Conservation (phyloP, 202 grass and related monocot genomes). For the Miscanthus sacchariflorus region DNA sequence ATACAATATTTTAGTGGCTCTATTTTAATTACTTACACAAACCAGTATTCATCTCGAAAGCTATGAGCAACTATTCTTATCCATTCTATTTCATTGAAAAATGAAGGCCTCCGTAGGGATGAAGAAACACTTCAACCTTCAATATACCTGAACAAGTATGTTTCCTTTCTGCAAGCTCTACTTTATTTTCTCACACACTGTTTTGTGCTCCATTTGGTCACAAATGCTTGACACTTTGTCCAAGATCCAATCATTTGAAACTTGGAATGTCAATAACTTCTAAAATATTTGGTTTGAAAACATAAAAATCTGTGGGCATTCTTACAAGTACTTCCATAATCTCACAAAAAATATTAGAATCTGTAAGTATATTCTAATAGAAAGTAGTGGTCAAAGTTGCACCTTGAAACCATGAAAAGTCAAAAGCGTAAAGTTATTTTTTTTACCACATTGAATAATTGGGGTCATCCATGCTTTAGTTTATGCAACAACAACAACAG, state of each 20-base stretch:
- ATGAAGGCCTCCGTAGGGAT: slow-evolving; percentile 86
- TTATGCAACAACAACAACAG: neutral
- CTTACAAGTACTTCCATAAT: slow-evolving; percentile 1
- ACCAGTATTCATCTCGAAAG: neutral
- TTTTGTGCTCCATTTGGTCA: neutral
- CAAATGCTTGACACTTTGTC: neutral
- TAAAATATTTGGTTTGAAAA: neutral
- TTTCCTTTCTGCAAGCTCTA: slow-evolving; percentile 37
- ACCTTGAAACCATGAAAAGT: neutral
- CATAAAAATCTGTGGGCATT: neutral
- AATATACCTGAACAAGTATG: slow-evolving; percentile 98
- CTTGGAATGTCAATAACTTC: neutral
- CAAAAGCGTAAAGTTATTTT: neutral
- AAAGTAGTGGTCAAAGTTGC: neutral
- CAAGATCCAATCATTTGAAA: neutral
- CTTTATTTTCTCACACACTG: slow-evolving; percentile 4
- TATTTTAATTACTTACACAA: slow-evolving; percentile 36
- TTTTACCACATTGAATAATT: neutral
- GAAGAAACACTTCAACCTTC: slow-evolving; percentile 96
- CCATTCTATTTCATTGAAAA: slow-evolving; percentile 43
- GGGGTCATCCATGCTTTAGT: neutral
- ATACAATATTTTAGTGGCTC: neutral
- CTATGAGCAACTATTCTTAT: slow-evolving; percentile 42
- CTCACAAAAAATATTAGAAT: neutral
- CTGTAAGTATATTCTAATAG: neutral